Evolutionary conservation across 1,139 yeast species (phyloP).

Genomic region (Pichia sp.): DNA sequence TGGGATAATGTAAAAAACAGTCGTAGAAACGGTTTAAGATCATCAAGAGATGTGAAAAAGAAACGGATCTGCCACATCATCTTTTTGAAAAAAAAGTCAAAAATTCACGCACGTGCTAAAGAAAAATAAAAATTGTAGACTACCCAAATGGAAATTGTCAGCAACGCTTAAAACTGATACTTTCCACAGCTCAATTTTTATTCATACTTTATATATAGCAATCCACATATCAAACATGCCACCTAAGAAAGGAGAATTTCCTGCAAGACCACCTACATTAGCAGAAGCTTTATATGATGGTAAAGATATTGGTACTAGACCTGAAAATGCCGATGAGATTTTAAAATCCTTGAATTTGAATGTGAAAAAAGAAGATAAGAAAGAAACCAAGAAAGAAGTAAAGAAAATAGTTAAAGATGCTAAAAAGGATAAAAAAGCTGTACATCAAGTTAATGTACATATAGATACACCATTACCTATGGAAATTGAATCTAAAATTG

Average conservation of each 20-base stretch:
- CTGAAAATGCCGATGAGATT: conserved; percentile 10
- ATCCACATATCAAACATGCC: neutral
- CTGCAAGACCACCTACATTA: conserved; percentile 17
- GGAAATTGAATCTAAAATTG: conserved; percentile 44
- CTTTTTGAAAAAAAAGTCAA: too few relatives aligned
- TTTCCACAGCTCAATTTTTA: too few relatives aligned
- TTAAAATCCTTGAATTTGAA: conserved; percentile 5
- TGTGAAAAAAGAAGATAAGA: neutral
- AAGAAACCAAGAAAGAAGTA: neutral
- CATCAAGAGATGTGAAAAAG: too few relatives aligned
- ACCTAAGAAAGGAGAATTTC: conserved; percentile 15
- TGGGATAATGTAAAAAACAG: too few relatives aligned
- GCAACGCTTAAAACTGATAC: neutral
- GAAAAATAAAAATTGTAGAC: neutral
- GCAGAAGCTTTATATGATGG: conserved; percentile 13
- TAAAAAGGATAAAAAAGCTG: conserved; percentile 1
- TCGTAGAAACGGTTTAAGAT: neutral
- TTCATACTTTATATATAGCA: neutral
- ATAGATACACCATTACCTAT: conserved; percentile 40
- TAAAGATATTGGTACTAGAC: conserved; percentile 12
- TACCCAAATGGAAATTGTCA: neutral
- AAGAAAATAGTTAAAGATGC: neutral
- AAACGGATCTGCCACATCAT: too few relatives aligned
- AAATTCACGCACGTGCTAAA: neutral
- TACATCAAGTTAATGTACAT: conserved; percentile 9